Base-by-base conservation (phyloP, 352 stramenopile species). In the Lagenidium sp. region DNA sequence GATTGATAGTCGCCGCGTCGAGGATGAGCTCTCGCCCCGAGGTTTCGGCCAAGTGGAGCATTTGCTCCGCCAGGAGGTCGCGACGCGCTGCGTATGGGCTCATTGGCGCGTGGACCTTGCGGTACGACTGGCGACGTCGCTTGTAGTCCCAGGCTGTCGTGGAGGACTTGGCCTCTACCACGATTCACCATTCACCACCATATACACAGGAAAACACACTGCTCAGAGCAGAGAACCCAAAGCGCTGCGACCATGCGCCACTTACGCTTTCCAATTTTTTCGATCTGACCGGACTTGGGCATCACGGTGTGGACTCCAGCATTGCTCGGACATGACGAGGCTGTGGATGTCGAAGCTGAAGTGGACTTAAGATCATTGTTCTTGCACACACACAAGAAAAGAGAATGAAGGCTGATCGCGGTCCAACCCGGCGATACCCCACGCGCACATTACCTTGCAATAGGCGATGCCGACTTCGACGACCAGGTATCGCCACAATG, bases 401-500 rank as follows among this genome's bases (percentile, higher is more conserved):
- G n/a, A n/a, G n/a, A n/a, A n/a, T n/a, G n/a, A n/a, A n/a, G n/a
- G n/a, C n/a, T n/a, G n/a, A n/a, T n/a, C n/a, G n/a, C n/a, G n/a
- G n/a, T n/a, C n/a, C n/a, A n/a, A n/a, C n/a, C n/a, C n/a, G n/a
- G n/a, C n/a, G n/a, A n/a, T n/a, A n/a, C n/a, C n/a, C n/a, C n/a
- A n/a, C n/a, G n/a, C n/a, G n/a, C n/a, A n/a, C n/a, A n/a, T n/a
- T n/a, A n/a, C n/a, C n/a, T n/a, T n/a, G n/a, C n/a, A n/a, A n/a
- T 24, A 22, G 11, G 47, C 45, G n/a, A 76, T 47, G 2, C 57
- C 75, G 22, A 86, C 68, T 41, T 91, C 70, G 21, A 86, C 38
- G 6, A 85, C 52, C 35, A 88, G 46, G 53, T 82, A 91, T 41
- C 81, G 82, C 75, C 75, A 91, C 30, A 91, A 43, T 12, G 64